Base-by-base conservation (phyloP, 768 basidiomycete genomes). In the Cystobasidium tubakii region DNA sequence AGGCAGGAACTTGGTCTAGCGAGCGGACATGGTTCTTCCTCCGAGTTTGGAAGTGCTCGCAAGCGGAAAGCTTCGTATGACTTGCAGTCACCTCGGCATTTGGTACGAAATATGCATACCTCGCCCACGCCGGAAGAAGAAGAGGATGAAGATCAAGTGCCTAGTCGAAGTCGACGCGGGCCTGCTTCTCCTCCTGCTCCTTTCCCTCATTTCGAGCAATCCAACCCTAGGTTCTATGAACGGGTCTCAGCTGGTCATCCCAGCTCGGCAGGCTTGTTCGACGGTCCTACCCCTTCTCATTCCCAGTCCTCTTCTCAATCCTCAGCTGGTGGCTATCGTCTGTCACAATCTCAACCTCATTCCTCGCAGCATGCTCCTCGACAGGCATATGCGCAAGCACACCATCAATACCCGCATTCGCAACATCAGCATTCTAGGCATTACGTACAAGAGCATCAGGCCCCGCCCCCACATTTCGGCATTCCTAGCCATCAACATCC, bases 31-130 rank as follows among this genome's bases (percentile, higher is more conserved):
- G 63, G 36, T 17, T 67, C 66, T 29, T 71, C 69, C 7, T 71
- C 69, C 17, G 69, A 71, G 21, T 71, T 55, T 27, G 54, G 69
- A 2, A 71, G 69, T 55, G 69, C 69, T 29, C 53, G 69, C 29
- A 71, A 71, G 34, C 69, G 69, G 4, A 71, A 71, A 44, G 69
- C 69, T 6, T 71, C 69, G n/a, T 71, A 71, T 55, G 69, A 71
- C 25, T 34, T 71, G 21, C 33, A 53, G 27, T 71, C 69, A 4
- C 69, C 69, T 36, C 50, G 69, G 3, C 69, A 71, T 19, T 17
- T 55, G 19, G 69, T 71, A 12, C 33, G 50, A 27, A 33, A 23
- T n/a, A 36, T 42, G 50, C 50, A 71, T 23, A 43, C 50, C 27
- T 71, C 69, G 21, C 69, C 69, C 1, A 34, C 69, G 27, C 69